Percentiles rank a stretch among this genome's conserved stretches.
These are phyloP conservation scores for Fomes fomentarius DNA, from an alignment of 1,284 basidiomycete species.

Conservation along the genomic window DNA sequence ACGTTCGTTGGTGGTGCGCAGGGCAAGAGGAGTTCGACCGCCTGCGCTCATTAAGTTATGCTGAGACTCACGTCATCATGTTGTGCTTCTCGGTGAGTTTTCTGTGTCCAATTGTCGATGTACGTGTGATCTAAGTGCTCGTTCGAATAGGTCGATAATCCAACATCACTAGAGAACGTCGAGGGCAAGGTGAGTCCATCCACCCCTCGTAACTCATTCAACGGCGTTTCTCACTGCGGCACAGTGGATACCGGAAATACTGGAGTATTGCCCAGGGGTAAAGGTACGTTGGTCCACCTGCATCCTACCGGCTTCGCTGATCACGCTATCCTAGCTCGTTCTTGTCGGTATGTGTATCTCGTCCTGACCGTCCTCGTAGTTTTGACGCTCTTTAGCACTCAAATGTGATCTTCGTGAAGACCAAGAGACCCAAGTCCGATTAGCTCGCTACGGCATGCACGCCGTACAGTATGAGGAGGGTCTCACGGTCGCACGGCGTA, in stretches of 20 bases:
- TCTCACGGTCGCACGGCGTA: conserved; percentile 82
- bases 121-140: too few species aligned
- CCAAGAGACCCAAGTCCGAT: conserved; percentile 61
- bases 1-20: conserved; percentile 34
- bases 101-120: too few species aligned
- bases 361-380: background rate
- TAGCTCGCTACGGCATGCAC: conserved; percentile 67
- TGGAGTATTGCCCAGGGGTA: conserved; percentile 92
- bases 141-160: conserved; percentile 94
- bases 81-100: conserved; percentile 89
- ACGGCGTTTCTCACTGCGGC: background rate
- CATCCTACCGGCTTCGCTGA: background rate
- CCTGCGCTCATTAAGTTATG: conserved; percentile 88
- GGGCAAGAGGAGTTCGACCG: conserved; percentile 97
- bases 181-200: conserved; percentile 74
- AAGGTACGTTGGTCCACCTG: conserved; percentile 54
- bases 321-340: conserved; percentile 60
- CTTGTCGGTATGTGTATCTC: conserved; percentile 64
- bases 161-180: conserved; percentile 89
- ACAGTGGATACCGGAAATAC: conserved; percentile 88
- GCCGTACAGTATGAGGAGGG: conserved; percentile 91
- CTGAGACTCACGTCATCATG: conserved; percentile 95
- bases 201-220: background rate
- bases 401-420: conserved; percentile 96
- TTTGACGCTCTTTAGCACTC: conserved; percentile 57